Evolutionary conservation across 192 early-diverging fungal species (phyloP), one percentile per base, ranked within the genome.

Genomic region (Phycomyces blakesleeanus): DNA sequence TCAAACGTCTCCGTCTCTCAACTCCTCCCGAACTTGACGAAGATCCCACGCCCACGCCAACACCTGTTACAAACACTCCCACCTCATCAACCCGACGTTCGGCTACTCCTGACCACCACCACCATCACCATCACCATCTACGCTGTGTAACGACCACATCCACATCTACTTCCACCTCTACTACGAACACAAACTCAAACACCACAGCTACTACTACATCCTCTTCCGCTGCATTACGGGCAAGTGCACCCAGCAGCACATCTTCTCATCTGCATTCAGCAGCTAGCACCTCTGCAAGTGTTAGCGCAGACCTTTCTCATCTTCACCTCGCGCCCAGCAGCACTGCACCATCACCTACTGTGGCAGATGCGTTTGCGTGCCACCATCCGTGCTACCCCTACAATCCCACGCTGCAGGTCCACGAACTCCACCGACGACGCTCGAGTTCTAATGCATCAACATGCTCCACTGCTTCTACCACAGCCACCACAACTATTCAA

Each of bases 1-100:
- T 65, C 57, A 74, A 74, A 40, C 65, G 71, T 9, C 56, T 63
- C 29, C 39, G 69, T 40, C 34, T 66, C 1, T 63, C 61, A 5
- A 62, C 61, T 5, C 55, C 67, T 4, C 39, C 26, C 16, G 60
- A 62, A 50, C 38, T 63, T 25, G 61, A 63, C 12, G 44, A 47
- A 47, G 44, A 47, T 18, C 44, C 44, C 44, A 47, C 44, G 18
- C 44, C 44, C 44, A 47, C 44, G 2, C 44, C 44, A 14, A 47
- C 44, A 47, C 34, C 39, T 29, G 34, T 14, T 12, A 29, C 37
- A 18, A 18, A 6, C 27, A n/a, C 53, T 29, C 27, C 24, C 20
- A 55, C 18, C 21, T 4, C 53, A 3, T 27, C 53, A 14, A 20
- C 63, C 21, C 55, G 26, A 22, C 55, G 55, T 9, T 51, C 54